phyloP scores from a whole-genome alignment of 2,329 filamentous ascomycete species.

The Purpureocillium takamizusanense region DNA sequence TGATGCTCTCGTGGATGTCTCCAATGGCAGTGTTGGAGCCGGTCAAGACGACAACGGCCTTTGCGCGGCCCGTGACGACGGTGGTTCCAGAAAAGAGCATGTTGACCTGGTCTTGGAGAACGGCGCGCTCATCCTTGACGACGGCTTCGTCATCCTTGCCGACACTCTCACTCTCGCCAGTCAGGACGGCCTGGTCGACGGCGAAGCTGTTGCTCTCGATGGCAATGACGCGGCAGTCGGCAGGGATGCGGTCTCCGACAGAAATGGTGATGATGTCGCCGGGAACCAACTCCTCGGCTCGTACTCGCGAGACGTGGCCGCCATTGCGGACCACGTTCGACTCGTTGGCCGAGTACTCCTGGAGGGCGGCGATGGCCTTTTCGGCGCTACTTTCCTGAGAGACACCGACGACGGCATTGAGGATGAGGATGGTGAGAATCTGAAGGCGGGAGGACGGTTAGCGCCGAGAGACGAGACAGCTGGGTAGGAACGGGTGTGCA shows the following conservation, averaged over 20 bases:
- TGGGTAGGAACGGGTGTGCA: no score
- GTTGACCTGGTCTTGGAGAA: conserved; percentile 95
- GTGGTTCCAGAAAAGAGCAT: conserved; percentile 98
- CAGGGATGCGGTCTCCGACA: conserved; percentile 87
- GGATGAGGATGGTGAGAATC: conserved; percentile 93
- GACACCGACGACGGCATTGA: conserved; percentile 95
- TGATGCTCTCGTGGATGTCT: conserved; percentile 98
- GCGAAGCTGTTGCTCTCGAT: conserved; percentile 97
- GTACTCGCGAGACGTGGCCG: conserved; percentile 70
- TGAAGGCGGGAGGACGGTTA: conserved; percentile 21
- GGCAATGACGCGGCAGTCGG: conserved; percentile 81
- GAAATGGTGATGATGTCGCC: conserved; percentile 84
- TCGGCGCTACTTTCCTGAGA: conserved; percentile 98
- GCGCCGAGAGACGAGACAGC: neutral
- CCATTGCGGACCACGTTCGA: conserved; percentile 81
- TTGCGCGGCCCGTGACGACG: conserved; percentile 88
- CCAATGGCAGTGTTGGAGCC: conserved; percentile 90
- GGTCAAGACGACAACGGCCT: conserved; percentile 82
- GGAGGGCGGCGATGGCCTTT: conserved; percentile 93
- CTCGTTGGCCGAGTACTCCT: conserved; percentile 98
- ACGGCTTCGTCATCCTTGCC: conserved; percentile 64
- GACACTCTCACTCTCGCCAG: conserved; percentile 95
- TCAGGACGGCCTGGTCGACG: conserved; percentile 93
- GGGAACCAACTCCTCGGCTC: conserved; percentile 94
- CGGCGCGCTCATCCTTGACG: conserved; percentile 71